Evolutionary conservation across 1,284 basidiomycete genomes (phyloP), one percentile per base, ranked within the genome.

Genomic region (Phylloporus sp.): DNA sequence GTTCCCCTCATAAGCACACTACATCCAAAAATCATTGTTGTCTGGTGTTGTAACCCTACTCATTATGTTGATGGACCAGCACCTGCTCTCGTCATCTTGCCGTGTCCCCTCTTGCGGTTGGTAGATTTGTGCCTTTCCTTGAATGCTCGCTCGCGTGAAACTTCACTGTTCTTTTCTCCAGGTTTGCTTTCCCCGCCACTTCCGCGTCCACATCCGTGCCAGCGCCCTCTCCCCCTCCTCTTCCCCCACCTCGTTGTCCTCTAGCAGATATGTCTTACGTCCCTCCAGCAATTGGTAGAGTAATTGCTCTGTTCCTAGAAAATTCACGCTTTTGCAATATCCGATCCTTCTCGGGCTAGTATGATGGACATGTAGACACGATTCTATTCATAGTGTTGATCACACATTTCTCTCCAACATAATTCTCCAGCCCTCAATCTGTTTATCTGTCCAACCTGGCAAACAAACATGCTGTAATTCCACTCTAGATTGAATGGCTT

Each of bases 371-470:
- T 59, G 63, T 73, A 39, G 74, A 70, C 57, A 58, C 17, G 27
- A 60, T 61, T 66, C 32, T 62, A 67, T 63, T 47, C 37, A 68
- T 49, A 59, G 32, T 27, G 59, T 27, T 55, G 62, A 25, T 64
- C 41, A 83, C 76, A 96, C 94, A 73, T 95, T 90, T 73, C 90
- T 83, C 68, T 97, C 95, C 63, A 97, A 80, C 92, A 96, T 94
- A 65, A 93, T 89, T 67, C 80, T 86, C 94, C 95, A 97, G 0
- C 94, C 95, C 78, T 97, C 94, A 39, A 96, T 89, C 76, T 96
- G 94, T 71, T 91, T 90, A 76, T 97, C 90, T 20, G 74, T 80
- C 88, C 90, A 91, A 5, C 90, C 89, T 89, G 66, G 29, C 3
- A 63, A 66, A 62, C n/a, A 47, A 56, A 56, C 2, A 0, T 75